Conservation (phyloP, 352 stramenopile species). For the Phytopythium mirpurense region DNA sequence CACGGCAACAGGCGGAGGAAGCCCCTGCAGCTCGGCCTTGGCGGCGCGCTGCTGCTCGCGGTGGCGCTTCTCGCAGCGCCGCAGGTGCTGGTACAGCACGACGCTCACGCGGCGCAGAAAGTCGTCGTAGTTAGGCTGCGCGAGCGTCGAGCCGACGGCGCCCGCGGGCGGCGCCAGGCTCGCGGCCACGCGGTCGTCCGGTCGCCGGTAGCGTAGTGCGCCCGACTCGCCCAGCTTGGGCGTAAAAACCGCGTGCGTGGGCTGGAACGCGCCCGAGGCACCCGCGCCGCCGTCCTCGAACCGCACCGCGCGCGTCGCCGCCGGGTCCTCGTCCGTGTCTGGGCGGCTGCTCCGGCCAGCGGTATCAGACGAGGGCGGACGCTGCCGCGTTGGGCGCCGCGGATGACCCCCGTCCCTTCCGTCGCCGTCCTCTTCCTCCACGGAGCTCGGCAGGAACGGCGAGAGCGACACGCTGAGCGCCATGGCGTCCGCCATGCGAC, state of each 20-base stretch:
- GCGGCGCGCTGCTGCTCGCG: conserved; percentile 49
- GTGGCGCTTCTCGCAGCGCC: conserved; percentile 78
- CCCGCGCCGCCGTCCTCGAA: conserved; percentile 30
- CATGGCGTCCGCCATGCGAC: conserved; percentile 29
- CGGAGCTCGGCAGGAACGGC: conserved; percentile 68
- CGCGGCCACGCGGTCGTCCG: conserved; percentile 57
- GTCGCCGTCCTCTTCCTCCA: conserved; percentile 33
- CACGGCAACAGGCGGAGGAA: not conserved
- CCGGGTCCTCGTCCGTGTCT: conserved; percentile 1
- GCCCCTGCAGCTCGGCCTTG: not conserved
- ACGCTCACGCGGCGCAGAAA: conserved; percentile 84
- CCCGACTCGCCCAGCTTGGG: conserved; percentile 61
- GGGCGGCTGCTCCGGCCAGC: not conserved
- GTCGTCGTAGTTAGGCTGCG: conserved; percentile 90
- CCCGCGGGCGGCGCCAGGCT: conserved; percentile 52
- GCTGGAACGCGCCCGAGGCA: conserved; percentile 34
- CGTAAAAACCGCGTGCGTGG: conserved; percentile 84
- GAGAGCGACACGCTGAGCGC: conserved; percentile 74
- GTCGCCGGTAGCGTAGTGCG: conserved; percentile 73
- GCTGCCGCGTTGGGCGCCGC: not conserved
- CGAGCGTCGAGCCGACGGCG: conserved; percentile 62
- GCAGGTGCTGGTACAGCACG: conserved; percentile 88
- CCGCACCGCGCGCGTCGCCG: conserved; percentile 35
- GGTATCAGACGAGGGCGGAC: conserved; percentile 6
- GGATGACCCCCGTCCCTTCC: not conserved